Conservation (phyloP, 1,139 yeast genomes). For the Scheffersomyces illinoinensis region DNA sequence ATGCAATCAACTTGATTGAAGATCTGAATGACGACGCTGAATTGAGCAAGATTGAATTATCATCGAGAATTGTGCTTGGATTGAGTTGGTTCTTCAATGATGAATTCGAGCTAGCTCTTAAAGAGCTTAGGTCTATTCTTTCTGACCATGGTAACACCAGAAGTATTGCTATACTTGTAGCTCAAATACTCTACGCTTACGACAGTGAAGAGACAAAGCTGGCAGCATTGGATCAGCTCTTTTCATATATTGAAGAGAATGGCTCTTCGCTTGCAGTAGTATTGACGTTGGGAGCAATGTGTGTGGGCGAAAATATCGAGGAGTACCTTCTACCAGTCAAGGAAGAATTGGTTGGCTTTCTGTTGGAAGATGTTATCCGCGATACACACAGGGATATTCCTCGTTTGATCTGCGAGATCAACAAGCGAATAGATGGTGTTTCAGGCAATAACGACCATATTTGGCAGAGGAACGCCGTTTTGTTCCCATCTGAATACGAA, state of each 20-base stretch:
- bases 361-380: constrained; percentile 45
- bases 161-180: constrained; percentile 67
- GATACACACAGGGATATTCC: constrained; percentile 63
- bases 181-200: constrained; percentile 78
- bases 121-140: constrained; percentile 63
- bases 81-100: constrained; percentile 63
- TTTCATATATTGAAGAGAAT: constrained; percentile 58
- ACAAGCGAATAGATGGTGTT: constrained; percentile 25
- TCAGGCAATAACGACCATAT: constrained; percentile 6
- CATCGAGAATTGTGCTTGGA: constrained; percentile 71
- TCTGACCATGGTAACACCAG: constrained; percentile 46
- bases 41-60: constrained; percentile 34
- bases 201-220: constrained; percentile 73
- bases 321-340: constrained; percentile 65
- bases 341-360: constrained; percentile 60
- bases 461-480: constrained; percentile 72
- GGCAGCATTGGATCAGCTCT: constrained; percentile 76
- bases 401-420: constrained; percentile 55
- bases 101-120: constrained; percentile 64
- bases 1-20: constrained; percentile 53
- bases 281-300: constrained; percentile 77
- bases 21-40: constrained; percentile 19
- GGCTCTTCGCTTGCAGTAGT: constrained; percentile 70
- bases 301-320: constrained; percentile 60
- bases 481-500: constrained; percentile 68